Evolutionary conservation across 169 alveolate genomes (phyloP).

Genomic region (Eimeria maxima): DNA sequence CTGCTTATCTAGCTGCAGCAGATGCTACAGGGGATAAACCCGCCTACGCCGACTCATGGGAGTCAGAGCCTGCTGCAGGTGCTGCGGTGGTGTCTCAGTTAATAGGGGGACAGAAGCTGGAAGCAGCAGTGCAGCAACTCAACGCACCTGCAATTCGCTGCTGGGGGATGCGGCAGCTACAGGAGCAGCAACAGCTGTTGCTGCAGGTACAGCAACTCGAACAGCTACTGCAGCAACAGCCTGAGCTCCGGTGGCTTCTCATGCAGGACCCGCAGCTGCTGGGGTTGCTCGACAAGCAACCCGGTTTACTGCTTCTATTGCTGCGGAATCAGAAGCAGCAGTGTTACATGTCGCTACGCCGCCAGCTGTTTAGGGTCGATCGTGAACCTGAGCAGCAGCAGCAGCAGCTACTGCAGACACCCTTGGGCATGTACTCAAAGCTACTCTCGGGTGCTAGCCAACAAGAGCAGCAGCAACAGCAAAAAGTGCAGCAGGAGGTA

Average conservation of each 20-base stretch:
- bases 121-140: slow-evolving; percentile 31
- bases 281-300: slow-evolving; percentile 52
- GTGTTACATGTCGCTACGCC: background rate
- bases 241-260: slow-evolving; percentile 20
- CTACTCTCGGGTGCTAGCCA: slow-evolving; percentile 2
- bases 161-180: slow-evolving; percentile 46
- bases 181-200: slow-evolving; percentile 50
- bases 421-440: background rate
- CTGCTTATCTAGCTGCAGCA: slow-evolving; percentile 39
- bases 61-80: background rate
- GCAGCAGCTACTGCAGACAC: slow-evolving; percentile 39
- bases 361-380: background rate
- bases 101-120: slow-evolving; percentile 3
- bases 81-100: slow-evolving; percentile 44
- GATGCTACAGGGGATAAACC: slow-evolving; percentile 31
- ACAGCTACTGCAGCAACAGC: slow-evolving; percentile 62
- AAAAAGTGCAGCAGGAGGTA: slow-evolving; percentile 15
- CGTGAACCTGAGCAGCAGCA: background rate
- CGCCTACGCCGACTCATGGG: background rate
- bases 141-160: slow-evolving; percentile 27
- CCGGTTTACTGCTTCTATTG: slow-evolving; percentile 30
- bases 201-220: slow-evolving; percentile 28
- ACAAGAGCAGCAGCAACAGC: slow-evolving; percentile 46
- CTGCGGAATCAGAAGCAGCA: slow-evolving; percentile 49
- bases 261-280: slow-evolving; percentile 15